Conservation (phyloP, 768 basidiomycete genomes). For the Phylloporus sp. region DNA sequence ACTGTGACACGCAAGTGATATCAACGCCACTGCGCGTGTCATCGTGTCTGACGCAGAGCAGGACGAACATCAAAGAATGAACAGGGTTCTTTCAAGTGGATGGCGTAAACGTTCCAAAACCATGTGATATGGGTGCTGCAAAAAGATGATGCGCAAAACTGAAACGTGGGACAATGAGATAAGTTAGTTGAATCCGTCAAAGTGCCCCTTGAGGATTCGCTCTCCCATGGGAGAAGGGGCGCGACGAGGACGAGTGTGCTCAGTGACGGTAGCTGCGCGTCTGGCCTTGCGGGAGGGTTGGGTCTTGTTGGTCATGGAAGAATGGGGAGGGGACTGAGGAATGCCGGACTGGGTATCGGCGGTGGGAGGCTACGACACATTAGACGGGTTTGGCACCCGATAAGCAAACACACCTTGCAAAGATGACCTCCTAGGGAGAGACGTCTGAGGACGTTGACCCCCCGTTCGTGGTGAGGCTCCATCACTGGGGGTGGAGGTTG, state of each 20-base stretch:
- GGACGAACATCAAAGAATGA: conserved; percentile 1
- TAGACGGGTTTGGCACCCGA: neutral
- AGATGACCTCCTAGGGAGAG: conserved; percentile 66
- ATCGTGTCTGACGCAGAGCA: conserved; percentile 1
- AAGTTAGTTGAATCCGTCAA: conserved; percentile 78
- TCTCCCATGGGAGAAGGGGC: conserved; percentile 90
- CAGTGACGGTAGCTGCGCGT: conserved; percentile 56
- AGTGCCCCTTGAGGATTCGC: conserved; percentile 85
- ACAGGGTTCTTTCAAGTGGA: neutral
- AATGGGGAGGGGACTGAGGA: conserved; percentile 49
- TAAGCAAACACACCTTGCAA: conserved; percentile 43
- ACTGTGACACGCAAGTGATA: conserved; percentile 9
- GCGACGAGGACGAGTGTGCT: conserved; percentile 47
- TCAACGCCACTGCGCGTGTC: conserved; percentile 8
- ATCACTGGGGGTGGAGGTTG: conserved; percentile 41
- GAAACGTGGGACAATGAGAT: conserved; percentile 1
- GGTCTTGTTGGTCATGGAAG: conserved; percentile 15
- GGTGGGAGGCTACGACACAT: conserved; percentile 5
- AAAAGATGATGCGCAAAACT: neutral
- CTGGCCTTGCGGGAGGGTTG: conserved; percentile 35
- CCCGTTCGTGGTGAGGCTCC: conserved; percentile 55
- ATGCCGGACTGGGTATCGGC: conserved; percentile 23
- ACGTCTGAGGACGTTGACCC: conserved; percentile 65
- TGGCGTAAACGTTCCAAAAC: conserved; percentile 1
- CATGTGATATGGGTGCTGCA: conserved; percentile 6